phyloP scores from a whole-genome alignment of 345 rosid species.

The Eucalyptus regnans region DNA sequence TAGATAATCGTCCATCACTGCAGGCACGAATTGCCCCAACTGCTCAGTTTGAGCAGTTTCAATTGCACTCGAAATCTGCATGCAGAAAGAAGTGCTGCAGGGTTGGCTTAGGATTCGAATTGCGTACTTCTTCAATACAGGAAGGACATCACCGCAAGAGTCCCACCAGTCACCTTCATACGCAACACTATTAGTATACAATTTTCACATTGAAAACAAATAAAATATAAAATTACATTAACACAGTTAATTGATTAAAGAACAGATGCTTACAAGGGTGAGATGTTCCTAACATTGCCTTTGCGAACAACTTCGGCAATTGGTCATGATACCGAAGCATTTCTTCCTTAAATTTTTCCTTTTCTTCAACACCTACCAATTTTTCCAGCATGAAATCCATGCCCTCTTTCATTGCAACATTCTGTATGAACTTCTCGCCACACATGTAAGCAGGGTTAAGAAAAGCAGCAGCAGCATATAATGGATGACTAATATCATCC shows the following conservation, averaged over 20 bases:
- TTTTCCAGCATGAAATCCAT: neutral
- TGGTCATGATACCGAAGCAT: neutral
- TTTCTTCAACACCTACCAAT: neutral
- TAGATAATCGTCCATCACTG: too few relatives aligned
- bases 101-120: conserved; percentile 2
- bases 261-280: neutral
- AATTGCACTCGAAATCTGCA: neutral
- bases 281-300: neutral
- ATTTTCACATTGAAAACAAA: too few relatives aligned
- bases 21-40: too few relatives aligned
- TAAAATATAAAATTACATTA: too few relatives aligned
- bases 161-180: neutral
- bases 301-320: neutral
- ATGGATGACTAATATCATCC: neutral
- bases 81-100: neutral
- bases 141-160: neutral
- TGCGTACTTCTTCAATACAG: neutral
- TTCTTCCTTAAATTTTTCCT: neutral
- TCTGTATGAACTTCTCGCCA: neutral
- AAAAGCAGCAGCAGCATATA: neutral
- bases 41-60: neutral
- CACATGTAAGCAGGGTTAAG: neutral
- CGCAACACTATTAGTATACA: too few relatives aligned
- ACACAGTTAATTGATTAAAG: too few relatives aligned
- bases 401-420: neutral